A percentile compares a stretch with the other conserved stretches of the same genome.
Conservation (phyloP, 1,284 basidiomycete genomes). For the Megacollybia platyphylla region DNA sequence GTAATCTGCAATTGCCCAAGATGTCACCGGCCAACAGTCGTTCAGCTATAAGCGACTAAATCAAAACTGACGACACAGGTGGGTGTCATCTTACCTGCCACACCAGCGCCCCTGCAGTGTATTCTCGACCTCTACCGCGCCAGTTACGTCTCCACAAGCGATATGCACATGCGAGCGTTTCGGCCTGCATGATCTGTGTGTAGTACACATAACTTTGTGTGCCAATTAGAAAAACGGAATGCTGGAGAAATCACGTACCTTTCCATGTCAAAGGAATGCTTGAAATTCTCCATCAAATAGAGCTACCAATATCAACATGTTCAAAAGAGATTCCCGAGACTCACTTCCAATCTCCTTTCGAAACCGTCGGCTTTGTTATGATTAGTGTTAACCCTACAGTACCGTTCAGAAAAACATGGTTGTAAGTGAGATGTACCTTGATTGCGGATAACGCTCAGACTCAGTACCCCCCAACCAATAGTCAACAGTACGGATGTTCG, state of each 20-base stretch:
- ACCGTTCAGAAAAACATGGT: slow-evolving; percentile 9
- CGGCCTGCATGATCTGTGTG: slow-evolving; percentile 78
- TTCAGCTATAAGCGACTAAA: slow-evolving; percentile 36
- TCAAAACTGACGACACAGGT: background rate
- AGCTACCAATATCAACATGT: slow-evolving; percentile 25
- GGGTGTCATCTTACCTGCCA: slow-evolving; percentile 46
- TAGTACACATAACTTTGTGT: slow-evolving; percentile 57
- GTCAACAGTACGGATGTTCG: slow-evolving; percentile 74
- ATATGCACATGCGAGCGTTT: slow-evolving; percentile 64
- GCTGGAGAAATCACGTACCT: slow-evolving; percentile 21
- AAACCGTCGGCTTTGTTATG: slow-evolving; percentile 88
- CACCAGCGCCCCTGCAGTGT: slow-evolving; percentile 59
- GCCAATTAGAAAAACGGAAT: slow-evolving; percentile 1
- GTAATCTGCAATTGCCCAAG: slow-evolving; percentile 73
- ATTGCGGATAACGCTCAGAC: slow-evolving; percentile 73
- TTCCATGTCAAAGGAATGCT: slow-evolving; percentile 79
- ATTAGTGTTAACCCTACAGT: slow-evolving; percentile 48
- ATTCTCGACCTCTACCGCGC: slow-evolving; percentile 57
- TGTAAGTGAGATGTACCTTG: slow-evolving; percentile 37
- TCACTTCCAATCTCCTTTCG: slow-evolving; percentile 74
- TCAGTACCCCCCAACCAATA: slow-evolving; percentile 68
- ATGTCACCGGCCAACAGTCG: slow-evolving; percentile 74
- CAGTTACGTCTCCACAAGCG: slow-evolving; percentile 70
- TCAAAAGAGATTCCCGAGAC: background rate
- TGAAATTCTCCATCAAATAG: slow-evolving; percentile 86